These are phyloP conservation scores for Buxus sempervirens DNA, from an alignment of 164 flowering plant species.

Conservation along the genomic window DNA sequence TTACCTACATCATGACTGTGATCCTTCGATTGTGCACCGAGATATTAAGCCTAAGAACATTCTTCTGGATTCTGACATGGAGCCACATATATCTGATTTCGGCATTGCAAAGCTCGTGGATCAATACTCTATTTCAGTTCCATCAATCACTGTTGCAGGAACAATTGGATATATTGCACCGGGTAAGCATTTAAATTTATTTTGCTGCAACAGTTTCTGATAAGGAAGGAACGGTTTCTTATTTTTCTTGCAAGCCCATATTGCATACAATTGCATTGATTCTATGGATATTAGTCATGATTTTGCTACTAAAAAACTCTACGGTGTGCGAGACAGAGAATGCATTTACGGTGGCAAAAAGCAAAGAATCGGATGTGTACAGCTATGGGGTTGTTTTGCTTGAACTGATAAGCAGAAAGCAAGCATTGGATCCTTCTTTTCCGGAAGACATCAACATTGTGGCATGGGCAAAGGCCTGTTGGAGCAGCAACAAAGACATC, in stretches of 20 bases:
- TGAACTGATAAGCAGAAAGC: conserved; percentile 61
- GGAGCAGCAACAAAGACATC: conserved; percentile 23
- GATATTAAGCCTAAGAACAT: conserved; percentile 83
- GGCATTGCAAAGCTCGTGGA: conserved; percentile 82
- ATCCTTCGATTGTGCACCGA: conserved; percentile 72
- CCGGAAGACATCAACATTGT: conserved; percentile 44
- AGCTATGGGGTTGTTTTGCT: conserved; percentile 81
- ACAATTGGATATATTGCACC: conserved; percentile 84
- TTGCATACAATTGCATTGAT: too few relatives aligned
- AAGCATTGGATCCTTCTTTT: conserved; percentile 51
- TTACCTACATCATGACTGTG: conserved; percentile 75
- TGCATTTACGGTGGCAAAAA: conserved; percentile 49
- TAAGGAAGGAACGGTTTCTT: neutral
- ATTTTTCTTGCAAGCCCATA: neutral
- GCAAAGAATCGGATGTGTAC: conserved; percentile 72
- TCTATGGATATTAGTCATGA: too few relatives aligned
- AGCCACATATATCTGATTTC: conserved; percentile 83
- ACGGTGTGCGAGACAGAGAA: too few relatives aligned
- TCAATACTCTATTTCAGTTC: conserved; percentile 36
- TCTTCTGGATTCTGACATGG: conserved; percentile 71
- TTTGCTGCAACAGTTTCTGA: too few relatives aligned
- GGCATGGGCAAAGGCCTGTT: conserved; percentile 47
- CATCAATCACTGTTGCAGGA: conserved; percentile 44
- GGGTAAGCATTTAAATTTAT: conserved; percentile 33
- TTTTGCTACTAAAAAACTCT: too few relatives aligned